phyloP scores from a whole-genome alignment of 2,329 filamentous ascomycete genomes.

The Clonostachys rosea region DNA sequence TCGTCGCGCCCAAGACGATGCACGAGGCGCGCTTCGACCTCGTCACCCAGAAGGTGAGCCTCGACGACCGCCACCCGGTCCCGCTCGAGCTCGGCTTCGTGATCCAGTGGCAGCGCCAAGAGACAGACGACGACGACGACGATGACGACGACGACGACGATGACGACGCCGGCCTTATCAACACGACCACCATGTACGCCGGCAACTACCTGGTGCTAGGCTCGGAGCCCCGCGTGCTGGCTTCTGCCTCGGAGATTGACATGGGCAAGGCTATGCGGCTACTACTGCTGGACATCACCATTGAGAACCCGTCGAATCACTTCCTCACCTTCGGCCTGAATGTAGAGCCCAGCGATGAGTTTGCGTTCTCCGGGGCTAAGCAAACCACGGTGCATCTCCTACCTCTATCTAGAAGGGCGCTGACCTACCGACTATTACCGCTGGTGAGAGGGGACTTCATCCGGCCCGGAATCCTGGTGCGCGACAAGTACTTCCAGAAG shows the following conservation, averaged over 20 bases:
- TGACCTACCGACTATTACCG: slow-evolving; percentile 73
- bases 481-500: slow-evolving; percentile 93
- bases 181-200: slow-evolving; percentile 67
- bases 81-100: slow-evolving; percentile 70
- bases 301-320: slow-evolving; percentile 93
- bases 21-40: slow-evolving; percentile 70
- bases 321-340: slow-evolving; percentile 88
- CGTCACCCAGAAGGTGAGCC: slow-evolving; percentile 66
- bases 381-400: slow-evolving; percentile 74
- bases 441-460: slow-evolving; percentile 64
- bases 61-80: slow-evolving; percentile 78
- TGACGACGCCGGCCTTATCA: slow-evolving; percentile 25
- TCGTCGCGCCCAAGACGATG: slow-evolving; percentile 62
- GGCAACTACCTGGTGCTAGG: slow-evolving; percentile 78
- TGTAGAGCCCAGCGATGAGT: slow-evolving; percentile 90
- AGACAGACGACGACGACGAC: slow-evolving; percentile 10
- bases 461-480: slow-evolving; percentile 67
- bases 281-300: slow-evolving; percentile 51
- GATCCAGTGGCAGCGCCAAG: slow-evolving; percentile 69
- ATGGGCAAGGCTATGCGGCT: slow-evolving; percentile 23
- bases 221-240: slow-evolving; percentile 81
- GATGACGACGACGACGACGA: slow-evolving; percentile 8
- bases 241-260: slow-evolving; percentile 41
- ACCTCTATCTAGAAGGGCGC: slow-evolving; percentile 69
- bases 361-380: slow-evolving; percentile 90